These are phyloP conservation scores for Vicia sativa DNA, from an alignment of 306 rosid species.

Conservation along the genomic window DNA sequence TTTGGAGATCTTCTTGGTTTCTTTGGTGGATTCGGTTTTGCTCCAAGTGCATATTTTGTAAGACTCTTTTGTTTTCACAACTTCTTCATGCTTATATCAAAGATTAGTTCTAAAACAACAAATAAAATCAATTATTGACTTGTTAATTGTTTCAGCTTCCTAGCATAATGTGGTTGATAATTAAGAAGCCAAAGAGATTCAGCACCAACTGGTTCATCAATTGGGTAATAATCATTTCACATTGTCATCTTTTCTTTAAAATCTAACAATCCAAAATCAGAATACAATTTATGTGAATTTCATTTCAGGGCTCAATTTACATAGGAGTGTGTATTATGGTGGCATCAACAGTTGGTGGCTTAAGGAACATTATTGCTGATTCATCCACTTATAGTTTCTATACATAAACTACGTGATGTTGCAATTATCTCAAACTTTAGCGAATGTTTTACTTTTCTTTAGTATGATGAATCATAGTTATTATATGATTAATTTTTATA, in stretches of 20 bases:
- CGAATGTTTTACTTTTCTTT: not conserved
- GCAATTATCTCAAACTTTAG: not conserved
- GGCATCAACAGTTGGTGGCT: slow-evolving; percentile 88
- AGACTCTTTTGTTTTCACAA: slow-evolving; percentile 14
- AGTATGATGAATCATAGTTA: not conserved
- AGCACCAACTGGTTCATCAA: slow-evolving; percentile 83
- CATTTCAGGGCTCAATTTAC: slow-evolving; percentile 69
- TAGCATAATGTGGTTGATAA: slow-evolving; percentile 79
- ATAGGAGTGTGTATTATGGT: slow-evolving; percentile 83
- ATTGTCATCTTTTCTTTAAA: slow-evolving; percentile 20
- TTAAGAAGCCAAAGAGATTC: slow-evolving; percentile 84
- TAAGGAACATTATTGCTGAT: slow-evolving; percentile 76
- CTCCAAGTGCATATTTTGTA: slow-evolving; percentile 87
- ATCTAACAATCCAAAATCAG: not conserved
- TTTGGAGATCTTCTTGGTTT: slow-evolving; percentile 96
- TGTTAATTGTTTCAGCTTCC: slow-evolving; percentile 67
- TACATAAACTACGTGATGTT: slow-evolving; percentile 39
- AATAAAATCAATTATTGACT: slow-evolving; percentile 7
- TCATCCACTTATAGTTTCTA: slow-evolving; percentile 82
- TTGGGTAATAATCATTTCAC: slow-evolving; percentile 61
- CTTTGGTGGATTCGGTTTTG: slow-evolving; percentile 93
- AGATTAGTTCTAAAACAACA: not conserved
- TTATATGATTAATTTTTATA: not conserved
- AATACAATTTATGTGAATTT: slow-evolving; percentile 11
- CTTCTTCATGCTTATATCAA: slow-evolving; percentile 11